Base-by-base conservation (phyloP, 345 rosid genomes). In the Adansonia digitata region DNA sequence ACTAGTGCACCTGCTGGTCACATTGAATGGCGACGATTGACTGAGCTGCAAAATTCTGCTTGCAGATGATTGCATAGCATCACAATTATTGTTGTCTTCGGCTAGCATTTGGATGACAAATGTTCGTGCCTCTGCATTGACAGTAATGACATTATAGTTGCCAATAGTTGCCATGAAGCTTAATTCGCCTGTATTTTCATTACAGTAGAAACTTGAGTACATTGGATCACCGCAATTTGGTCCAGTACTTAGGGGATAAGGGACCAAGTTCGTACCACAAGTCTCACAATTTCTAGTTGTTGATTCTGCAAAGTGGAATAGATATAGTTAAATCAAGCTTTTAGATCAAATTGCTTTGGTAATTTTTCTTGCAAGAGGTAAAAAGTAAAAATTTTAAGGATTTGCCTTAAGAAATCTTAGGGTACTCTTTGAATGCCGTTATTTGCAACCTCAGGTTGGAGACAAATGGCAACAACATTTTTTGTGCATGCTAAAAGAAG, bases 181-280 rank as follows among this genome's bases (percentile, higher is more conserved):
- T 18, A 73, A 56, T 5, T 60, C 29, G 14, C 2, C 24, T 0
- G 75, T 55, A 14, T 9, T 5, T 5, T 27, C 8, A 1, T 43
- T 31, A 12, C 55, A 57, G 31, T 72, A 5, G 56, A 73, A 73
- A n/a, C n/a, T 45, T 43, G 5, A 45, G 59, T 73, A 73, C 69
- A 60, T 61, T 7, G 69, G 35, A 13, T 76, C 78, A 4, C 78
- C 74, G 40, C 77, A 46, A 2, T 26, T 34, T 20, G 61, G n/a
- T 15, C 37, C 34, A 24, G 52, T 73, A 74, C 64, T 74, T 24
- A 65, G 60, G 20, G 70, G 52, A 26, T 46, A 64, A 34, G 72
- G 73, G 11, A 34, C 69, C 40, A 75, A 49, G 69, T 64, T 65
- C 7, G 73, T 64, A 61, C 52, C 72, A 65, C 76, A 65, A 57